Evolutionary conservation across 805 yeast species (phyloP).

Genomic region (Dipodascopsis uninucleata): DNA sequence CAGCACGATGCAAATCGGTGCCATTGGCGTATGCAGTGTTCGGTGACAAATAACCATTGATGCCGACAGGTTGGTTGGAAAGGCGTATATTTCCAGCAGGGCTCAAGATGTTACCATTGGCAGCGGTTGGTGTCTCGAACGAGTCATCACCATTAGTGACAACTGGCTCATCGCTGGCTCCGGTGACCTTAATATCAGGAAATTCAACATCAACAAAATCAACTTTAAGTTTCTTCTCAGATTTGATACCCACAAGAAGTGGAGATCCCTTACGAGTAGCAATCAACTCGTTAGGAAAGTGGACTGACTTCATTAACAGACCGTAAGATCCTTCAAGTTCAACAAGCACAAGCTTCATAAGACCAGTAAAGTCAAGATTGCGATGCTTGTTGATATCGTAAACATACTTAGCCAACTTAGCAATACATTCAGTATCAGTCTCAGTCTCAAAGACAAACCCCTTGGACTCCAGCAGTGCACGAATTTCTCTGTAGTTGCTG

Average conservation of each 20-base stretch:
- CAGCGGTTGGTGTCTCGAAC: too few relatives aligned
- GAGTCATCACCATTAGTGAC: too few relatives aligned
- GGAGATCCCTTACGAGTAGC: conserved; percentile 99
- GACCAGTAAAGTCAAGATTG: conserved; percentile 80
- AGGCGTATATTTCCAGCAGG: conserved; percentile 13
- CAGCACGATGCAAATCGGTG: conserved; percentile 73
- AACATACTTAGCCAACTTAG: conserved; percentile 86
- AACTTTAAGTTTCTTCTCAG: conserved; percentile 90
- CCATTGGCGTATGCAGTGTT: conserved; percentile 11
- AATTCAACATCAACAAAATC: conserved; percentile 98
- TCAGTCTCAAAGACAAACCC: conserved; percentile 85
- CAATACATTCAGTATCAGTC: conserved; percentile 97
- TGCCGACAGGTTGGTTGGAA: too few relatives aligned
- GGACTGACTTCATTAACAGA: conserved; percentile 82
- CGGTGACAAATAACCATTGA: neutral
- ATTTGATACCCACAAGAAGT: conserved; percentile 91
- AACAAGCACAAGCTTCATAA: conserved; percentile 85
- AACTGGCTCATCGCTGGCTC: too few relatives aligned
- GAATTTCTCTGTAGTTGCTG: conserved; percentile 89
- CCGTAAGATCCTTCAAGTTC: conserved; percentile 99
- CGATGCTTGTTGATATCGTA: conserved; percentile 74
- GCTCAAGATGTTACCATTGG: too few relatives aligned
- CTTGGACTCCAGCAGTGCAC: conserved; percentile 71
- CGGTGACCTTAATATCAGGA: conserved; percentile 60
- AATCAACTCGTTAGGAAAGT: conserved; percentile 91